Percentiles rank a stretch among this genome's conserved stretches.
phyloP scores from a whole-genome alignment of 371 early-diverging fungal species.

The Smittium culicis region DNA sequence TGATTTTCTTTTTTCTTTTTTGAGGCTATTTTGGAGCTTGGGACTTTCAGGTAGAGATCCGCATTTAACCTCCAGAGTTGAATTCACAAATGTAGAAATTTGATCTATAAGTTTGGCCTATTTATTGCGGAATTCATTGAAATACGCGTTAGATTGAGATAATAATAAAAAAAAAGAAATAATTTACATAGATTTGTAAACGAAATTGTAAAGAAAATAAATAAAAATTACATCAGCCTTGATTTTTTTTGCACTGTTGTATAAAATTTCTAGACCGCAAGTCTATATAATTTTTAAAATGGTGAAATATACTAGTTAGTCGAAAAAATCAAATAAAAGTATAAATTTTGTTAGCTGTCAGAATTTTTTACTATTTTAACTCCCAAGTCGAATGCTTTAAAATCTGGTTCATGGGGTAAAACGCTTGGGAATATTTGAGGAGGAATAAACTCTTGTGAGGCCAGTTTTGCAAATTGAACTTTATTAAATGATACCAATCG shows the following conservation, averaged over 20 bases:
- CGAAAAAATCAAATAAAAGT: not conserved
- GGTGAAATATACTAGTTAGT: not conserved
- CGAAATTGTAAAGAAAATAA: too few species aligned
- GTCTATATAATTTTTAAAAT: not conserved
- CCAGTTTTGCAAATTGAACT: constrained; percentile 69
- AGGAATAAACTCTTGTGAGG: constrained; percentile 53
- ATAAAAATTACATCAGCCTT: constrained; percentile 5
- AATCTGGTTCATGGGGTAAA: constrained; percentile 31
- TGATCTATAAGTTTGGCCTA: too few species aligned
- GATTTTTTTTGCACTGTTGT: constrained; percentile 2
- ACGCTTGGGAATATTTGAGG: constrained; percentile 50
- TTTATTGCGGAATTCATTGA: too few species aligned
- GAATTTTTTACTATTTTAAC: constrained; percentile 88
- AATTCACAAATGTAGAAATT: too few species aligned
- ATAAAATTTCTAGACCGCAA: constrained; percentile 2
- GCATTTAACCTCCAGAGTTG: too few species aligned
- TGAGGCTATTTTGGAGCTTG: too few species aligned
- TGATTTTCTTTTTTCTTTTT: too few species aligned
- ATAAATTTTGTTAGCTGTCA: constrained; percentile 35
- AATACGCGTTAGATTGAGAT: too few species aligned
- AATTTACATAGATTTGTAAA: too few species aligned
- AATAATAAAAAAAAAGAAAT: too few species aligned
- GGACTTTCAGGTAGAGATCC: too few species aligned
- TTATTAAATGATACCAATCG: constrained; percentile 54
- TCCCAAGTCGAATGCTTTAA: constrained; percentile 57